Base-by-base conservation (phyloP, 768 basidiomycete species). In the Lepiota brunneoincarnata region DNA sequence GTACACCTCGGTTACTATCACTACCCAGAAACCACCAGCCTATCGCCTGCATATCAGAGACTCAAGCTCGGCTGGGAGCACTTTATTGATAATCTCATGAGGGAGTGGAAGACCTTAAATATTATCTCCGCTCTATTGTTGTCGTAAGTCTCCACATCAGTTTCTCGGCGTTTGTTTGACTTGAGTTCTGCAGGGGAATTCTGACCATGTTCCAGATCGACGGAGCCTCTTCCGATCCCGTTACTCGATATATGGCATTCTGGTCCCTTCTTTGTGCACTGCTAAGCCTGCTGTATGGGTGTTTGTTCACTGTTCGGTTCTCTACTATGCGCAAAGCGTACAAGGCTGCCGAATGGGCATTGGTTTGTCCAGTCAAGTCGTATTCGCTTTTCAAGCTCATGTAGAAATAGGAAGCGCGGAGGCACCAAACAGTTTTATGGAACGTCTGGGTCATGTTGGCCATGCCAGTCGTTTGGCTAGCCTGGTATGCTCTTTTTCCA, bases 391-490 rank as follows among this genome's bases (percentile, higher is more conserved):
- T 18, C 4, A 15, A 1, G 23, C 15, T 44, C n/a, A 51, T 15
- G 3, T 26, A 14, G 6, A n/a, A 0, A 11, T 52, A 83, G 81
- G 83, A 86, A 60, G 77, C 83, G 2, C 75, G 78, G 41, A 68
- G 61, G 35, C 52, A 57, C 1, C 58, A 58, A 18, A 59, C 64
- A 7, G 61, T 66, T 24, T 69, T 63, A 59, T 72, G 85, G 84
- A 87, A 87, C 54, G 78, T 85, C 17, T 84, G 84, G 83, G 77
- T 84, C 1, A 55, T 86, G 17, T 69, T 86, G 21, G 80, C 82
- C 0, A 76, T 82, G 71, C 84, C 84, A 0, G 79, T 75, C 1
- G 59, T 84, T 18, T 86, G 83, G 82, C 75, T 85, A 28, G 72
- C 81, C 4, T 86, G 83, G 82, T 80, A 46, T 15, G 64, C 48